phyloP scores from a whole-genome alignment of 352 stramenopile genomes.

The Phytophthora constricta region DNA sequence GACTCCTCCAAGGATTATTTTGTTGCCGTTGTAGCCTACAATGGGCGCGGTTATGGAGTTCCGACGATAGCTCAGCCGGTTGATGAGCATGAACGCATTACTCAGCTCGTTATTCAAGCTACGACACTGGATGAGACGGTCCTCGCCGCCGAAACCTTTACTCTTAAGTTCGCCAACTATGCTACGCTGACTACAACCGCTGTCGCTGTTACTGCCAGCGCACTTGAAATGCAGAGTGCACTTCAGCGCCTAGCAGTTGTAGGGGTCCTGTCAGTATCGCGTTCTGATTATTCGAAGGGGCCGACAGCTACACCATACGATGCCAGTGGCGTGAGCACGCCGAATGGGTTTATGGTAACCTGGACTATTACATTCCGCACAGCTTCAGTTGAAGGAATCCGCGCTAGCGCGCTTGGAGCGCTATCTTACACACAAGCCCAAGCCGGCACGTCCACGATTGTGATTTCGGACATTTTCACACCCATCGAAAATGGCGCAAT shows the following conservation, averaged over 20 bases:
- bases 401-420: conserved; percentile 53
- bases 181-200: conserved; percentile 34
- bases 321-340: conserved; percentile 47
- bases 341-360: conserved; percentile 49
- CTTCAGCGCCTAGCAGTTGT: conserved; percentile 61
- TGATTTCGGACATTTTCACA: conserved; percentile 36
- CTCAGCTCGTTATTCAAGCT: conserved; percentile 47
- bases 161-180: conserved; percentile 65
- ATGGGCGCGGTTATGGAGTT: conserved; percentile 73
- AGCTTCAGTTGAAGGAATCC: conserved; percentile 52
- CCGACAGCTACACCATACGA: conserved; percentile 50
- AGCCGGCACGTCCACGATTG: conserved; percentile 36
- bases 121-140: conserved; percentile 39
- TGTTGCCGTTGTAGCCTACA: conserved; percentile 86
- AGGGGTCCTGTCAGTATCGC: conserved; percentile 58
- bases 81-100: conserved; percentile 59
- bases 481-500: conserved; percentile 31
- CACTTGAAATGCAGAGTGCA: conserved; percentile 55
- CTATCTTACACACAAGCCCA: conserved; percentile 38
- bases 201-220: conserved; percentile 60
- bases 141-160: conserved; percentile 56
- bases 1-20: conserved; percentile 65
- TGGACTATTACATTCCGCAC: conserved; percentile 86
- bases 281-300: conserved; percentile 69
- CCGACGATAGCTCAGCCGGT: conserved; percentile 49